Conservation (phyloP, 441 rosid genomes). For the Francoa sonchifolia region DNA sequence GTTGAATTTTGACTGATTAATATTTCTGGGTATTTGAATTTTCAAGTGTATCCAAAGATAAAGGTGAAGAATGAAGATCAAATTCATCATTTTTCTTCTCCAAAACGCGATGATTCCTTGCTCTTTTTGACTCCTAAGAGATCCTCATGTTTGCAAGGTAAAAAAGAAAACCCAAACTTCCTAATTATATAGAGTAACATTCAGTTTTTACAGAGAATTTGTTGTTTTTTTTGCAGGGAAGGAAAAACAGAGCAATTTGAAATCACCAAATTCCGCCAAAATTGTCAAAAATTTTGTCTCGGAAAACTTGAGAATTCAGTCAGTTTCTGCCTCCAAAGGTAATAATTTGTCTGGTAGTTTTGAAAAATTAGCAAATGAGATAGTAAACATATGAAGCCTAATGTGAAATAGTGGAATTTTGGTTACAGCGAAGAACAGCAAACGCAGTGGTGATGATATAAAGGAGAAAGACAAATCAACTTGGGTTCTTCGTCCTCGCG, state of each 20-base stretch:
- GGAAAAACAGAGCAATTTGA: conserved; percentile 11
- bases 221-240: conserved; percentile 7
- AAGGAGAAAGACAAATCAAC: not conserved
- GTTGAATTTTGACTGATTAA: not conserved
- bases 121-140: too few species aligned
- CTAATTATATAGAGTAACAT: too few species aligned
- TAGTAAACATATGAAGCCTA: too few species aligned
- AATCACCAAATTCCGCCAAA: too few species aligned
- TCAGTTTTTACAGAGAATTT: too few species aligned
- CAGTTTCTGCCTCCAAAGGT: conserved; percentile 11
- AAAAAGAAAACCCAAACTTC: too few species aligned
- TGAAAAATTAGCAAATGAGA: too few species aligned
- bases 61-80: conserved; percentile 14
- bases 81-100: conserved; percentile 2
- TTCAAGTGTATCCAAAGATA: conserved; percentile 20
- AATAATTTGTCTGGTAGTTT: not conserved
- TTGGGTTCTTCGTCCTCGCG: conserved; percentile 18
- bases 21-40: conserved; percentile 1
- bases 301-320: not conserved
- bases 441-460: not conserved
- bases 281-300: not conserved
- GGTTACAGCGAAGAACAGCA: not conserved
- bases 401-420: too few species aligned
- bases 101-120: not conserved
- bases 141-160: too few species aligned